Conservation (phyloP, 2,329 filamentous ascomycete species). For the Trichoderma sp. region DNA sequence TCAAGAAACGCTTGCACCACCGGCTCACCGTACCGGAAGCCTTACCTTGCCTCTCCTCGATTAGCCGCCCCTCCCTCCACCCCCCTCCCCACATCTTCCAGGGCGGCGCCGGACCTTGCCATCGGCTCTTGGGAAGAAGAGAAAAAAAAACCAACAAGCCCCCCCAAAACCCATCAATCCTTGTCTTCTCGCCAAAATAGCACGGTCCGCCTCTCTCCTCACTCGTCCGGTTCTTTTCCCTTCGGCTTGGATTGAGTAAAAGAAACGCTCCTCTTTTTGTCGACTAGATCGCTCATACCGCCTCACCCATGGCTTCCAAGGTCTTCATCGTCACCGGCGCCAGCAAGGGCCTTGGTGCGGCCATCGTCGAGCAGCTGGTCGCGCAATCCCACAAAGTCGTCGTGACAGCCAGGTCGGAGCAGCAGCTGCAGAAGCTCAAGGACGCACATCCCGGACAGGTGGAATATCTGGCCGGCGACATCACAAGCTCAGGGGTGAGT, state of each 20-base stretch:
- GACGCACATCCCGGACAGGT: constrained; percentile 55
- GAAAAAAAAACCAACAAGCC: not conserved
- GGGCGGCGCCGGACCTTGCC: constrained; percentile 5
- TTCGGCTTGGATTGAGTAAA: constrained; percentile 2
- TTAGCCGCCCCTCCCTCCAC: constrained; percentile 4
- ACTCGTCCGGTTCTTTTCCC: not conserved
- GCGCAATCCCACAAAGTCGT: constrained; percentile 60
- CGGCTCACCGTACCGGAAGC: constrained; percentile 4
- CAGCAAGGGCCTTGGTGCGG: constrained; percentile 64
- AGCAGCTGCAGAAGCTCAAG: constrained; percentile 54
- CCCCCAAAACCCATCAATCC: not conserved
- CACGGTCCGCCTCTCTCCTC: not conserved
- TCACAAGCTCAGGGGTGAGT: constrained; percentile 54
- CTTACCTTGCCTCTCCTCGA: constrained; percentile 7
- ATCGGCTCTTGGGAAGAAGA: constrained; percentile 6
- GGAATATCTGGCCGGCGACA: constrained; percentile 58
- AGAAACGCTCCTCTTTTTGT: not conserved
- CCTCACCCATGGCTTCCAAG: constrained; percentile 54
- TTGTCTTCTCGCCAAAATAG: not conserved
- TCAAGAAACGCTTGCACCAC: no score
- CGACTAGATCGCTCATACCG: not conserved
- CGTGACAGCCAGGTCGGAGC: constrained; percentile 57
- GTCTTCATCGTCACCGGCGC: constrained; percentile 71
- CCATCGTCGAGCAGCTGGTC: constrained; percentile 56
- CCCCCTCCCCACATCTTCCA: constrained; percentile 14